Conservation (phyloP, 176 grass and related monocot genomes). For the Guadua angustifolia region DNA sequence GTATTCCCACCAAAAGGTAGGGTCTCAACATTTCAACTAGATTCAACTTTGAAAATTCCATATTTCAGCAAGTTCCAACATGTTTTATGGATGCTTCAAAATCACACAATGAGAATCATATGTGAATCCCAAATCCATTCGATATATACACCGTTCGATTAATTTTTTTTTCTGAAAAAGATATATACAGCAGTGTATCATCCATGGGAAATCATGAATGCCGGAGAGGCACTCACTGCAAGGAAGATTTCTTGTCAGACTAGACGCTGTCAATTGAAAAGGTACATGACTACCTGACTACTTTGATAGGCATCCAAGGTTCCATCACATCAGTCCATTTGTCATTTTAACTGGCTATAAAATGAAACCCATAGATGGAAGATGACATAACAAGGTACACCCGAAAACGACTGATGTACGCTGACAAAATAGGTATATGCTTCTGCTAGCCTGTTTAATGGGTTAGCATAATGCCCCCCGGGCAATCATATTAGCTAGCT, state of each 20-base stretch:
- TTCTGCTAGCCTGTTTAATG: not conserved
- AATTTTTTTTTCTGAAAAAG: not conserved
- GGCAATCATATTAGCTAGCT: not conserved
- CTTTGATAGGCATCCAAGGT: not conserved
- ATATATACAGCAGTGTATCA: not conserved
- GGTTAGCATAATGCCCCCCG: not conserved
- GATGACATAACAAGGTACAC: constrained; percentile 2
- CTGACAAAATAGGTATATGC: not conserved
- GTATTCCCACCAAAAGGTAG: too few species aligned
- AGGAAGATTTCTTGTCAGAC: not conserved
- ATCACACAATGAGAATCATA: too few species aligned
- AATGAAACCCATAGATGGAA: not conserved
- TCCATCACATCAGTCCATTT: not conserved
- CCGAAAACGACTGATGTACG: not conserved
- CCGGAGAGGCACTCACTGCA: not conserved
- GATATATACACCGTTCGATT: too few species aligned
- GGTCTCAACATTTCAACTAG: too few species aligned
- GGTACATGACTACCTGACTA: not conserved
- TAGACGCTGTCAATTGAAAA: not conserved
- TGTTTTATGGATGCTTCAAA: too few species aligned
- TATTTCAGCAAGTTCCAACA: too few species aligned
- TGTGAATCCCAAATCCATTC: too few species aligned
- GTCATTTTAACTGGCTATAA: not conserved
- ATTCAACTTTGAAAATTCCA: too few species aligned
- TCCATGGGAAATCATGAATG: not conserved